phyloP scores from a whole-genome alignment of 1,139 yeast genomes.

The Yamadazyma conglobata region DNA sequence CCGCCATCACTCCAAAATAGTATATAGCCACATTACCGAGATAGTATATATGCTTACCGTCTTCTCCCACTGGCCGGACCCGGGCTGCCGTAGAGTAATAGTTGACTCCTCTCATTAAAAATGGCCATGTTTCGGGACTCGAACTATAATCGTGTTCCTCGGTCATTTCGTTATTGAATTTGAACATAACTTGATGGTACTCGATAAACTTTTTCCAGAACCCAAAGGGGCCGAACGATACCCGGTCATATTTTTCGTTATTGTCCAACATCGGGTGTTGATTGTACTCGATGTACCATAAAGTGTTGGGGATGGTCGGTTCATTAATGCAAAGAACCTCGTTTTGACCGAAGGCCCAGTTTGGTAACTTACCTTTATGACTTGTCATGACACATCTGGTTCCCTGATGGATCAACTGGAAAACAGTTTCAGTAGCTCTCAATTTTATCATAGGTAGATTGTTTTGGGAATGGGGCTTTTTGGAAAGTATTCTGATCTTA shows the following conservation, averaged over 20 bases:
- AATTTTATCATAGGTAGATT: constrained; percentile 39
- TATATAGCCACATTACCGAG: constrained; percentile 38
- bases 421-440: constrained; percentile 51
- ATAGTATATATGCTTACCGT: constrained; percentile 31
- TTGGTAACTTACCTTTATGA: constrained; percentile 60
- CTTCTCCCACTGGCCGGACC: constrained; percentile 18
- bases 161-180: constrained; percentile 25
- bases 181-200: constrained; percentile 34
- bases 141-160: constrained; percentile 29
- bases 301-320: constrained; percentile 56
- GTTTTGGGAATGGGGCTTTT: constrained; percentile 24
- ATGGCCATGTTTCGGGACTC: constrained; percentile 40
- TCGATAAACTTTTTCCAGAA: constrained; percentile 32
- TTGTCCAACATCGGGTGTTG: constrained; percentile 46
- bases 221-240: constrained; percentile 22
- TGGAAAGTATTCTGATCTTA: constrained; percentile 35
- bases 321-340: constrained; percentile 73
- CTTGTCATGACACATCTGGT: constrained; percentile 59
- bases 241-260: constrained; percentile 25
- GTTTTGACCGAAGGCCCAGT: constrained; percentile 67
- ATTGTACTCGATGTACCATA: constrained; percentile 65
- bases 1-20: constrained; percentile 22
- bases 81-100: constrained; percentile 24
- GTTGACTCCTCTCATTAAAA: constrained; percentile 30
- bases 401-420: constrained; percentile 59